These are phyloP conservation scores for Aspergillus sp. DNA, from an alignment of 2,329 filamentous ascomycete species.

Conservation along the genomic window DNA sequence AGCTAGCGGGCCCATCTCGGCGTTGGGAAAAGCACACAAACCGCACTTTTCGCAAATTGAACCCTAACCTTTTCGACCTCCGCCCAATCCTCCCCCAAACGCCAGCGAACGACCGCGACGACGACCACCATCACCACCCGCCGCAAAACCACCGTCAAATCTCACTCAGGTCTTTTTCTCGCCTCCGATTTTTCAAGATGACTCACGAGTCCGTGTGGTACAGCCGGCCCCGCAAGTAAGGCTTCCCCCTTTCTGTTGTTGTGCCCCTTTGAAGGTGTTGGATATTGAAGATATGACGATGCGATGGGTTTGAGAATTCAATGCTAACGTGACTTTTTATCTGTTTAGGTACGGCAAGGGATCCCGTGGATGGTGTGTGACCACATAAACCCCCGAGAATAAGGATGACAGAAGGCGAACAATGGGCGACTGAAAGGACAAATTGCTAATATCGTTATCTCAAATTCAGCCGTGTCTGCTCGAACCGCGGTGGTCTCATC, in stretches of 20 bases:
- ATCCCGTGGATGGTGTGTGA: slow-evolving; percentile 78
- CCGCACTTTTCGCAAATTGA: slow-evolving; percentile 11
- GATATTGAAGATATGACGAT: background rate
- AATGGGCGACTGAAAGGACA: slow-evolving; percentile 7
- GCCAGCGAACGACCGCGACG: slow-evolving; percentile 23
- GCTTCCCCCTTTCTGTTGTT: slow-evolving; percentile 3
- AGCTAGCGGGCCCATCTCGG: slow-evolving; percentile 22
- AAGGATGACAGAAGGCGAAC: slow-evolving; percentile 6
- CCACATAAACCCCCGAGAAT: slow-evolving; percentile 5
- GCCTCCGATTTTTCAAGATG: slow-evolving; percentile 53
- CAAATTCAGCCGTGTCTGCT: slow-evolving; percentile 64
- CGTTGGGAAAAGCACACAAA: slow-evolving; percentile 23
- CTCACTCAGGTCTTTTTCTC: slow-evolving; percentile 18
- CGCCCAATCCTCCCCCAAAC: slow-evolving; percentile 11
- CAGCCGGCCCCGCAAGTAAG: slow-evolving; percentile 88
- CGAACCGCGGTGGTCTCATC: slow-evolving; percentile 97
- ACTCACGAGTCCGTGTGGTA: slow-evolving; percentile 98
- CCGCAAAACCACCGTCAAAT: slow-evolving; percentile 26
- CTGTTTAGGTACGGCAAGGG: slow-evolving; percentile 68
- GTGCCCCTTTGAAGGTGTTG: slow-evolving; percentile 7
- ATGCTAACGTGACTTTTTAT: slow-evolving; percentile 12
- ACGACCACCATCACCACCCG: slow-evolving; percentile 15
- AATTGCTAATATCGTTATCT: slow-evolving; percentile 20
- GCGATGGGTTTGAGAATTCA: slow-evolving; percentile 2
- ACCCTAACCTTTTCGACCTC: slow-evolving; percentile 15